Evolutionary conservation across 2,329 filamentous ascomycete species (phyloP).

Genomic region (Colletotrichum tanaceti): DNA sequence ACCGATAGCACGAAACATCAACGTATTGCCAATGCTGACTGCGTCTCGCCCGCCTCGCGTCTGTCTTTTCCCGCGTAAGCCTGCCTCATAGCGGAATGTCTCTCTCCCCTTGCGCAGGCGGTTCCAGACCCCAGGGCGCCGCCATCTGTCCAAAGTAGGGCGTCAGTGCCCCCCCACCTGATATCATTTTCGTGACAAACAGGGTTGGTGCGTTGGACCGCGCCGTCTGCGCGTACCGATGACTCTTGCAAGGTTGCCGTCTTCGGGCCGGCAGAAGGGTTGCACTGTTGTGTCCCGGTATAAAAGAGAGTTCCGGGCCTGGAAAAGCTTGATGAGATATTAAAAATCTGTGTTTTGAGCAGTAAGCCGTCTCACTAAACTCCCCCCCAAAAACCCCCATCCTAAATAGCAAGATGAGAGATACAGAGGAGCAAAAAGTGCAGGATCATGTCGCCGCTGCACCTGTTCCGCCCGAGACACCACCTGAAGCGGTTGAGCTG

Average conservation of each 20-base stretch:
- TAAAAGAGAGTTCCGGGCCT: too few relatives aligned
- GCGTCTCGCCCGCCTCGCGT: background rate
- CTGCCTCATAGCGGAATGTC: background rate
- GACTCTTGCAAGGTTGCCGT: conserved; percentile 14
- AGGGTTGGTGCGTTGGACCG: conserved; percentile 20
- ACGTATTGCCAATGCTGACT: background rate
- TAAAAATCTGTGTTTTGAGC: too few relatives aligned
- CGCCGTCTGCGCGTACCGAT: conserved; percentile 11
- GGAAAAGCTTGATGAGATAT: too few relatives aligned
- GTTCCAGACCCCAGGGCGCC: background rate
- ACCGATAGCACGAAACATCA: too few relatives aligned
- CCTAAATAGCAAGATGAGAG: background rate
- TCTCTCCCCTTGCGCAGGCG: background rate
- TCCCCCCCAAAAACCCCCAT: rapidly evolving
- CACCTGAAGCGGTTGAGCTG: background rate
- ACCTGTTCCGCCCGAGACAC: background rate
- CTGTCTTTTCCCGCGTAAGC: conserved; percentile 12
- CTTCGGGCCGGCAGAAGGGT: too few relatives aligned
- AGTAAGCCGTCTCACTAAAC: too few relatives aligned
- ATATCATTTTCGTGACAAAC: conserved; percentile 4
- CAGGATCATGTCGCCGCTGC: background rate
- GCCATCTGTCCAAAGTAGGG: background rate
- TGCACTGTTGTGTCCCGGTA: too few relatives aligned
- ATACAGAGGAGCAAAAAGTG: background rate
- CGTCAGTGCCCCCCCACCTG: conserved; percentile 11